Conservation (phyloP, 768 basidiomycete species). For the Leucosporidium scottii region DNA sequence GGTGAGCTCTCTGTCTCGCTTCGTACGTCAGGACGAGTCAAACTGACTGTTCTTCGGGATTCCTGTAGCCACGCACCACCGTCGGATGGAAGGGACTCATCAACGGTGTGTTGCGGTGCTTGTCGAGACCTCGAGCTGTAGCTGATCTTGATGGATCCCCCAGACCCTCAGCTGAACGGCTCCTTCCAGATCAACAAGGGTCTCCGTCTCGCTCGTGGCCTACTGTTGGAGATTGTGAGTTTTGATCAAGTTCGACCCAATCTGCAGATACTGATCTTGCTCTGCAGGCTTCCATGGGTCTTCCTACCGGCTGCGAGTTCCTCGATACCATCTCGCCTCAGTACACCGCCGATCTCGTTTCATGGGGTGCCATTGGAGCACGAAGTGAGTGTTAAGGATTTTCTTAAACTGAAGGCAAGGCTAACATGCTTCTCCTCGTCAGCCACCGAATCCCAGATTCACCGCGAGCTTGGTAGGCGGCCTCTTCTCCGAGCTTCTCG, state of each 20-base stretch:
- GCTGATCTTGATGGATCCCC: not conserved
- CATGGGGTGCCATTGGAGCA: slow-evolving; percentile 88
- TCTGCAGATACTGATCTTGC: too few species aligned
- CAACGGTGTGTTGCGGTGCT: slow-evolving; percentile 52
- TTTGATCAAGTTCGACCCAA: slow-evolving; percentile 45
- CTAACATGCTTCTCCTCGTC: not conserved
- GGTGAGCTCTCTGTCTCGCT: slow-evolving; percentile 23
- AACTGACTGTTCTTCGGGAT: too few species aligned
- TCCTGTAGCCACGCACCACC: slow-evolving; percentile 59
- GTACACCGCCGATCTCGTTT: slow-evolving; percentile 85
- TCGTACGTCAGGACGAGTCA: too few species aligned
- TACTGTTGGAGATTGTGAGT: slow-evolving; percentile 68
- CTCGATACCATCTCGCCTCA: slow-evolving; percentile 57
- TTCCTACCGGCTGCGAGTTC: slow-evolving; percentile 96
- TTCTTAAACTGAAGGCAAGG: too few species aligned
- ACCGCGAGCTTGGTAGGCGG: slow-evolving; percentile 61
- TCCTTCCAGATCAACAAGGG: slow-evolving; percentile 94
- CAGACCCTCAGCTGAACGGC: slow-evolving; percentile 80
- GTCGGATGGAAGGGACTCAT: slow-evolving; percentile 99
- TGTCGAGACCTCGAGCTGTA: too few species aligned
- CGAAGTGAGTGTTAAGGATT: slow-evolving; percentile 35
- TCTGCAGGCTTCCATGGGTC: slow-evolving; percentile 51
- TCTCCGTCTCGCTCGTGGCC: slow-evolving; percentile 72
- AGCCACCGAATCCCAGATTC: slow-evolving; percentile 80
- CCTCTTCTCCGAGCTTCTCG: not conserved